A percentile compares a stretch with the other conserved stretches of the same genome.
Evolutionary conservation across 306 rosid genomes (phyloP).

Genomic region (Luffa acutangula): DNA sequence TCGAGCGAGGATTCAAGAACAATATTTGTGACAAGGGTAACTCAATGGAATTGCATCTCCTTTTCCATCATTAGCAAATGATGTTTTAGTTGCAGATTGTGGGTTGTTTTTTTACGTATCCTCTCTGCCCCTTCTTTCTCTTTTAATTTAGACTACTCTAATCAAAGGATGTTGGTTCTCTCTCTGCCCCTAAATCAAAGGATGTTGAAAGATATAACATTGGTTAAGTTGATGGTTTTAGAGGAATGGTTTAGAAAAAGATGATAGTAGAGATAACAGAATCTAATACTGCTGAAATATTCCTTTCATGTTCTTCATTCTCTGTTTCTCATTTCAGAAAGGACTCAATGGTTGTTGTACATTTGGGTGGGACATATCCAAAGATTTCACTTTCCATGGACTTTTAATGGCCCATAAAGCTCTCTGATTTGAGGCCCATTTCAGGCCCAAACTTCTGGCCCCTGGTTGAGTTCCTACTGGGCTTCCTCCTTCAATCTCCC

Average conservation of each 20-base stretch:
- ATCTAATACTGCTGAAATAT: not conserved
- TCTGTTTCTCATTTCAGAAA: not conserved
- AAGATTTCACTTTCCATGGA: not conserved
- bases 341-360: not conserved
- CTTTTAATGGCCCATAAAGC: not conserved
- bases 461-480: not conserved
- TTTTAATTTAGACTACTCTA: not conserved
- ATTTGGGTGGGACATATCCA: not conserved
- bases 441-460: not conserved
- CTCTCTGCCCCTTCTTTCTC: not conserved
- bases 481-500: not conserved
- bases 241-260: not conserved
- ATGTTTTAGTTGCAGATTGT: not conserved
- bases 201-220: not conserved
- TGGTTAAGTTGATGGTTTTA: not conserved
- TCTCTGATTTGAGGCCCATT: not conserved
- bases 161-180: constrained; percentile 3
- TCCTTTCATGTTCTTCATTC: not conserved
- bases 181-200: too few relatives aligned
- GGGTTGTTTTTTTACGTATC: not conserved
- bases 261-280: not conserved
- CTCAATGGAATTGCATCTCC: not conserved
- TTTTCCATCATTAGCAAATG: not conserved
- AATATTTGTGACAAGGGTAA: constrained; percentile 24
- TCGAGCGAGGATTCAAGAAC: constrained; percentile 84